Conservation (phyloP, 2,329 filamentous ascomycete genomes). For the Colletotrichum graminicola region DNA sequence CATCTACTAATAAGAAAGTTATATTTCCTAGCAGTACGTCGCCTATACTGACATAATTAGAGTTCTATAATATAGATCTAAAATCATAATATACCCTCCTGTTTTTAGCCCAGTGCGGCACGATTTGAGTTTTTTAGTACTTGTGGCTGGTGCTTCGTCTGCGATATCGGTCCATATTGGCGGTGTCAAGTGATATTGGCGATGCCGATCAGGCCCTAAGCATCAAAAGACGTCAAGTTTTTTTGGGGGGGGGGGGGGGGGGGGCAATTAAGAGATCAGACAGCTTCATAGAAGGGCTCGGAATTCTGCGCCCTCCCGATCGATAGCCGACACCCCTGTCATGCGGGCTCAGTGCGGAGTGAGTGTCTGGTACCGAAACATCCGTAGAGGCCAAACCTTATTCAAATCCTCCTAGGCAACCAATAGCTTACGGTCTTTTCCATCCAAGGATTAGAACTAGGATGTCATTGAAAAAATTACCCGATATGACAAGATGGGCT, state of each 20-base stretch:
- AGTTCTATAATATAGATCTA: too few relatives aligned
- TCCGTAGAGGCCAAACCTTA: constrained; percentile 14
- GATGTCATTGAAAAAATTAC: not conserved
- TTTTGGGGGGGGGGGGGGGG: too few relatives aligned
- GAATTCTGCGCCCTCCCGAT: not conserved
- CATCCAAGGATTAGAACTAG: not conserved
- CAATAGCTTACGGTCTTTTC: not conserved
- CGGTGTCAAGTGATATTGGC: too few relatives aligned
- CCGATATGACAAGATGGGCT: constrained; percentile 15
- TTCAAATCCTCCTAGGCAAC: not conserved
- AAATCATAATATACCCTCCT: too few relatives aligned
- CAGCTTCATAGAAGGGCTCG: not conserved
- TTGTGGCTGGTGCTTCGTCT: too few relatives aligned
- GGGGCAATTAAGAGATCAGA: not conserved
- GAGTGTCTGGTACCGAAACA: not conserved
- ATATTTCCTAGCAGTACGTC: too few relatives aligned
- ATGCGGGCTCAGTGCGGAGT: not conserved
- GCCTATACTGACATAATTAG: too few relatives aligned
- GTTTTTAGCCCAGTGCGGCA: too few relatives aligned
- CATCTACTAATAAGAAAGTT: too few relatives aligned
- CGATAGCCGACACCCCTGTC: not conserved
- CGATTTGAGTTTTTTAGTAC: too few relatives aligned
- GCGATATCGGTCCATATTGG: too few relatives aligned
- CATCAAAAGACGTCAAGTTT: not conserved
- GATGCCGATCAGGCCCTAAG: too few relatives aligned